phyloP scores from a whole-genome alignment of 2,329 filamentous ascomycete genomes.

The Erysiphe pulchra region DNA sequence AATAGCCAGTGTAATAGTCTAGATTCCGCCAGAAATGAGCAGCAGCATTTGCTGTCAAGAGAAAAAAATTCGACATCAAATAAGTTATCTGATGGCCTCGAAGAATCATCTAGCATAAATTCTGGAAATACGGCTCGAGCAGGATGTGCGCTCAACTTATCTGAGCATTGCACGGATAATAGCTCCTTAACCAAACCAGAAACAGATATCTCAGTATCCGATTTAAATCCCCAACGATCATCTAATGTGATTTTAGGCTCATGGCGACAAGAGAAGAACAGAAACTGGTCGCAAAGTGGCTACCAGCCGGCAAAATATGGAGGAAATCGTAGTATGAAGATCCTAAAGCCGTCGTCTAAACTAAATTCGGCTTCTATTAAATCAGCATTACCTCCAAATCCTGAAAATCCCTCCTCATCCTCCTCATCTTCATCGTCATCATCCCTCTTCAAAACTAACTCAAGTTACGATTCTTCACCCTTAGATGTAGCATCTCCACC shows the following conservation, averaged over 20 bases:
- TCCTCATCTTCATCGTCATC: no score
- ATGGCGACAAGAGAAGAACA: slow-evolving; percentile 31
- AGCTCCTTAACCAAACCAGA: not conserved
- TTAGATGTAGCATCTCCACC: no score
- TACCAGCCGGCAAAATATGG: slow-evolving; percentile 45
- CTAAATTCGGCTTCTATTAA: slow-evolving; percentile 20
- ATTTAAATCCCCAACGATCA: slow-evolving; percentile 18
- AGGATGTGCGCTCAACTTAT: not conserved
- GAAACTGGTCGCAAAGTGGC: slow-evolving; percentile 17
- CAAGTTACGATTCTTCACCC: no score
- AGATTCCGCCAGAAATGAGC: no score
- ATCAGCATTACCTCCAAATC: not conserved
- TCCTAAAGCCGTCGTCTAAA: slow-evolving; percentile 54
- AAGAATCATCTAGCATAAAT: not conserved
- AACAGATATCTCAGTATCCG: slow-evolving; percentile 3
- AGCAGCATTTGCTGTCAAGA: no score
- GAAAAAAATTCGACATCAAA: not conserved
- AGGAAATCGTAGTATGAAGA: slow-evolving; percentile 52
- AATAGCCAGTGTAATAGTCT: no score
- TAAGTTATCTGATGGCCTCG: not conserved
- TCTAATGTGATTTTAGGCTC: slow-evolving; percentile 40
- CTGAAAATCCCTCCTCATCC: not conserved
- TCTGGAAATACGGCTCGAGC: not conserved
- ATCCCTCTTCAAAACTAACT: no score
- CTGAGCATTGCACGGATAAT: not conserved